Percentiles rank a stretch among this genome's conserved stretches.
phyloP scores from a whole-genome alignment of 495 filamentous ascomycete genomes.

The Pyronema omphalodes region DNA sequence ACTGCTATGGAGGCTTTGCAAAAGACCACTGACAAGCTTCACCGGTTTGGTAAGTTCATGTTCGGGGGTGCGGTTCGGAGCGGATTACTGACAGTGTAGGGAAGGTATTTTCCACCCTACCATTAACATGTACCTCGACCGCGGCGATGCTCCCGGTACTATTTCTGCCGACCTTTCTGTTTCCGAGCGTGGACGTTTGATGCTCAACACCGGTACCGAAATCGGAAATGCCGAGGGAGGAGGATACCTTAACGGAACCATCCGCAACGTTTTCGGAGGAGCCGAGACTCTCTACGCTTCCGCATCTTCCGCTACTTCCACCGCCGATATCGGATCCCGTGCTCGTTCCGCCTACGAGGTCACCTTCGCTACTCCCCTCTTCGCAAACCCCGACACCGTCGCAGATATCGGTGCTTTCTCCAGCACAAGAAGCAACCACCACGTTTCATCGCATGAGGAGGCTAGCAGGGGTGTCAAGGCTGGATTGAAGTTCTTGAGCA shows the following conservation, averaged over 20 bases:
- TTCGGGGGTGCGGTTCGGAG: neutral
- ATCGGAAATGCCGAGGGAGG: constrained; percentile 80
- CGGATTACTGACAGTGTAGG: constrained; percentile 8
- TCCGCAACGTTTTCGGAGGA: constrained; percentile 86
- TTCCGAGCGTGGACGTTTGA: constrained; percentile 57
- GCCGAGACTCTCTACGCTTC: constrained; percentile 67
- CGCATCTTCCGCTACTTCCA: constrained; percentile 40
- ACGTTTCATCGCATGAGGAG: constrained; percentile 87
- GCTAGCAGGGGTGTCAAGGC: constrained; percentile 60
- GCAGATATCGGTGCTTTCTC: constrained; percentile 57
- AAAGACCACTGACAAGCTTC: constrained; percentile 49
- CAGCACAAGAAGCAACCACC: constrained; percentile 57
- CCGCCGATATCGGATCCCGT: constrained; percentile 46
- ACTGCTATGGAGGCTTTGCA: constrained; percentile 57
- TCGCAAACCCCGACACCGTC: constrained; percentile 61
- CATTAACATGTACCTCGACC: constrained; percentile 63
- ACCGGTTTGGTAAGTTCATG: constrained; percentile 48
- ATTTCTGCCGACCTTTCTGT: constrained; percentile 60
- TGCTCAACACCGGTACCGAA: constrained; percentile 82
- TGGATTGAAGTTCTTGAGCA: constrained; percentile 52
- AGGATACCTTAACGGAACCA: constrained; percentile 63
- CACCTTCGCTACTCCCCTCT: constrained; percentile 59
- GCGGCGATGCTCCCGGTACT: constrained; percentile 44
- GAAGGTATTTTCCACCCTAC: constrained; percentile 72
- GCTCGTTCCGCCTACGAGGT: constrained; percentile 79